Percentiles rank a stretch among this genome's conserved stretches.
Evolutionary conservation across 2,329 filamentous ascomycete species (phyloP).

Genomic region (Botrytis fabae): DNA sequence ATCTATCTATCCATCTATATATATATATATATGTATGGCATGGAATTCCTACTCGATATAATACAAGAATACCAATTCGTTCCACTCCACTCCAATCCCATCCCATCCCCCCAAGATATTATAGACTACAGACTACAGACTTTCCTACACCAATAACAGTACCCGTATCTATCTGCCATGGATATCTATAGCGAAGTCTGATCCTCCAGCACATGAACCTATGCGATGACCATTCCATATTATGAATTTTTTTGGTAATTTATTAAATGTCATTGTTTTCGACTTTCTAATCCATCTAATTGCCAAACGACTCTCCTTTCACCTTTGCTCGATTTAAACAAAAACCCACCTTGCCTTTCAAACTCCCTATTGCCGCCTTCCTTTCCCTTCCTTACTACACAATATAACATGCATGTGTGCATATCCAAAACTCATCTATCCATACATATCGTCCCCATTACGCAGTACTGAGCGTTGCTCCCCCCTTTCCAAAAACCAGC

Average conservation of each 20-base stretch:
- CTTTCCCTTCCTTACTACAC: conserved; percentile 3
- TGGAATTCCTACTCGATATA: too few relatives aligned
- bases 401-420: conserved; percentile 1
- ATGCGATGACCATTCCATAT: not conserved
- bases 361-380: conserved; percentile 14
- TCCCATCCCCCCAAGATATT: too few relatives aligned
- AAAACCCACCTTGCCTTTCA: not conserved
- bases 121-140: too few relatives aligned
- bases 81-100: too few relatives aligned
- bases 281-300: not conserved
- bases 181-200: not conserved
- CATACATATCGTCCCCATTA: conserved; percentile 30
- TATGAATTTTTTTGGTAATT: not conserved
- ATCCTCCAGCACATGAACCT: not conserved
- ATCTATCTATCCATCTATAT: too few relatives aligned
- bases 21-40: too few relatives aligned
- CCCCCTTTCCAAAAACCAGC: conserved; percentile 51
- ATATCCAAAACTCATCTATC: conserved; percentile 27
- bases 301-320: conserved; percentile 1
- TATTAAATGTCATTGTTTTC: not conserved
- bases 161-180: not conserved
- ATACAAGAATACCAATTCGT: too few relatives aligned
- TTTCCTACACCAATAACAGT: not conserved
- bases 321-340: conserved; percentile 1
- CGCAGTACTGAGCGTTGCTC: conserved; percentile 41